Base-by-base conservation (phyloP, 202 grass and related monocot genomes). In the Schoenoplectus triqueter region DNA sequence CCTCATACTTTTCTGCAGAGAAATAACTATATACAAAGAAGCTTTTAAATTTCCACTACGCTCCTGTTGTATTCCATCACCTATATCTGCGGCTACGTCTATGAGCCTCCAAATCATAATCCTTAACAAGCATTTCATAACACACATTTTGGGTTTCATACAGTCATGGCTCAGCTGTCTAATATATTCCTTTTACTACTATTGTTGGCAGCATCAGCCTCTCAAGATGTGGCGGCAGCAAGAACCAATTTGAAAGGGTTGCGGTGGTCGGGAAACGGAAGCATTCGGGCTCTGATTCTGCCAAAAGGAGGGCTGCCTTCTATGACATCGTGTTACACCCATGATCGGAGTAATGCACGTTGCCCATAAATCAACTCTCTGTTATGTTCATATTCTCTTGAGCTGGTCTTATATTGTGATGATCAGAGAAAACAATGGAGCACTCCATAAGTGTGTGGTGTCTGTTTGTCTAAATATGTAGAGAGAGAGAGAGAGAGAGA, bases 191-290 rank as follows among this genome's bases (percentile, higher is more conserved):
- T 76, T 18, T 47, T 51, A 4, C 7, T 76, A 55, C 15, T 48
- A 4, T 56, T 76, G n/a, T 18, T 76, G 20, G 20, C 8, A 56
- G 10, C 8, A 3, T 76, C 46, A 31, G 1, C 17, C 47, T 54
- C 6, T 76, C 45, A 76, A 51, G 15, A 4, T 51, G 72, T 76
- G 48, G n/a, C 55, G 46, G 72, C 47, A 56, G n/a, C 44, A 19
- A 76, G 72, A 76, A n/a, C 45, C 45, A 47, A 6, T 76, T 51
- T 76, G 48, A 76, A 76, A 76, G 72, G 72, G 21, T 47, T 55
- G 14, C 46, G n/a, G 7, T 39, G 48, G 73, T 4, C 5, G 42
- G 44, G 20, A 77, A 20, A 8, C 0, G 17, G 18, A 3, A 77
- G 73, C 46, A 1, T 77, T 52, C 21, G 55, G 17, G 10, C 52